phyloP scores from a whole-genome alignment of 164 flowering plant genomes.

The Aristolochia fimbriata region DNA sequence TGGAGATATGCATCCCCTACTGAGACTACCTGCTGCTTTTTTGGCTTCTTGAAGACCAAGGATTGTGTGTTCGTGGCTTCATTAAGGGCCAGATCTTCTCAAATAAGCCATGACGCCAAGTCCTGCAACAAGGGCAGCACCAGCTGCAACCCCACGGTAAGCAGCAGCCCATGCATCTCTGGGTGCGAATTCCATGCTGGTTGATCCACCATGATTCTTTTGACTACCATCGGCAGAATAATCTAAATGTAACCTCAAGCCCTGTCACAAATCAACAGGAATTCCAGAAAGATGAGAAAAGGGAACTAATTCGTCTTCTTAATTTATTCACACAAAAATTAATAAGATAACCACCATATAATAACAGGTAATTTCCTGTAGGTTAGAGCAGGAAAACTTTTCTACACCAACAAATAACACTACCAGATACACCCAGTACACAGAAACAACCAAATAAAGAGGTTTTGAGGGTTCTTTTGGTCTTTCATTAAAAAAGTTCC shows the following conservation, averaged over 20 bases:
- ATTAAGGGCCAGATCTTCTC: slow-evolving; percentile 37
- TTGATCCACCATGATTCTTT: slow-evolving; percentile 23
- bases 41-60: no score
- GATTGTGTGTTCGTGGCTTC: neutral
- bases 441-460: no score
- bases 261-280: slow-evolving; percentile 28
- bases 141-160: slow-evolving; percentile 45
- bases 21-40: no score
- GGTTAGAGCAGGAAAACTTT: no score
- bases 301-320: no score
- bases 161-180: slow-evolving; percentile 57
- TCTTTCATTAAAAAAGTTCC: no score
- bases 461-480: no score
- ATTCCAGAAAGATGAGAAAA: neutral
- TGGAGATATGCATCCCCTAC: no score
- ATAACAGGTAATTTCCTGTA: no score
- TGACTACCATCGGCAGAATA: slow-evolving; percentile 37
- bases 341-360: neutral
- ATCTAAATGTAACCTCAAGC: slow-evolving; percentile 75
- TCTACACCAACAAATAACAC: no score
- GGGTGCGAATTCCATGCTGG: slow-evolving; percentile 39
- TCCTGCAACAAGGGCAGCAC: slow-evolving; percentile 53
- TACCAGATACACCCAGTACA: no score
- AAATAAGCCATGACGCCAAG: slow-evolving; percentile 42
- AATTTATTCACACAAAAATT: neutral